A percentile compares a stretch with the other conserved stretches of the same genome.
phyloP scores from a whole-genome alignment of 2,329 filamentous ascomycete species.

The Ophiobolus disseminans region DNA sequence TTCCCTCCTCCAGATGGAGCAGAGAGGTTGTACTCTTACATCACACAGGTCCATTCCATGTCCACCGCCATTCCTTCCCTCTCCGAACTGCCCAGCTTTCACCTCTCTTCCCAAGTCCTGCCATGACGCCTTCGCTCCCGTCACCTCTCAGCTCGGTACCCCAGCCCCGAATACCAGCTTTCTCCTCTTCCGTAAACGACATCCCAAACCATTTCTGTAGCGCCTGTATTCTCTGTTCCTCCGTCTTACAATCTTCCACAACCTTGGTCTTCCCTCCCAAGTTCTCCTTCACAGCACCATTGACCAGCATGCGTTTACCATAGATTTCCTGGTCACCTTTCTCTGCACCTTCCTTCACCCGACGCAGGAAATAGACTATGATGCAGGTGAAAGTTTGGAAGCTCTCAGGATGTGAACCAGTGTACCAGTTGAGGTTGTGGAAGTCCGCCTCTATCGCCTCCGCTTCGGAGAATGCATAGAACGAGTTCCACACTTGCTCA shows the following conservation, averaged over 20 bases:
- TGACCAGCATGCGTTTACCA: constrained; percentile 50
- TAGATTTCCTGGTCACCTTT: constrained; percentile 40
- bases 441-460: constrained; percentile 52
- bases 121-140: constrained; percentile 7
- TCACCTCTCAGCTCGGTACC: constrained; percentile 29
- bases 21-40: background rate
- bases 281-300: constrained; percentile 54
- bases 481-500: constrained; percentile 50
- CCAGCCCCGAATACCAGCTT: constrained; percentile 41
- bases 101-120: background rate
- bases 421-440: constrained; percentile 50
- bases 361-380: constrained; percentile 49
- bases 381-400: constrained; percentile 44
- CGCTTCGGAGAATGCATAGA: constrained; percentile 52
- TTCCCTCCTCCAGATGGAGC: background rate
- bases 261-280: constrained; percentile 50
- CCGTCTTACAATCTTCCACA: constrained; percentile 46
- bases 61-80: background rate
- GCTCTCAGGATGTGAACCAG: constrained; percentile 37
- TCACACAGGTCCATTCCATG: background rate
- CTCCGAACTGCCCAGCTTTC: constrained; percentile 4
- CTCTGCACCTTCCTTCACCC: constrained; percentile 31
- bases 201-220: constrained; percentile 53
- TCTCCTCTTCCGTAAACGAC: constrained; percentile 46
- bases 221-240: constrained; percentile 49